Base-by-base conservation (phyloP, 2,329 filamentous ascomycete species). In the Fusarium armeniacum region DNA sequence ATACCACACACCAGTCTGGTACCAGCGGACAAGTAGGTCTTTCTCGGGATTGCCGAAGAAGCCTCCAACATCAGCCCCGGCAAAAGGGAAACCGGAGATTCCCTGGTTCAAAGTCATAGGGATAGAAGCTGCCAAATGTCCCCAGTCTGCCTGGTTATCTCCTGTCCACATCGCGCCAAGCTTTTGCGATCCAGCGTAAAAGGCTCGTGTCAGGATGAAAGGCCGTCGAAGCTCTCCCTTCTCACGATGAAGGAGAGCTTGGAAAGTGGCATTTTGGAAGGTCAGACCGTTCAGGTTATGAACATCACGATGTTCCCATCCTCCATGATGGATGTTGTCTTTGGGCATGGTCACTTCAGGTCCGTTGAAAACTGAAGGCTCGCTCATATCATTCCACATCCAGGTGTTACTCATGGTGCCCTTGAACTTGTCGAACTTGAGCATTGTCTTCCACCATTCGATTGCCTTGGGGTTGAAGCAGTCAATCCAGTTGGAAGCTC, bases 301-400 rank as follows among this genome's bases (percentile, higher is more conserved):
- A 7, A 99, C 83, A 77, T 99, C 96, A 68, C 96, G 92, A 78
- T 99, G 96, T 80, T 99, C 96, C 96, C 96, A 99, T 76, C 91
- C 89, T 54, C 89, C 94, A 76, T 92, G 83, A 78, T 99, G 96
- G 32, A 99, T 81, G 78, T 99, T 99, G 83, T 99, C 96, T 81
- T 98, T 98, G 66, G 96, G 96, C 94, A 98, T 98, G 7, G 95
- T 98, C 5, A 94, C 97, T 80, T 99, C 96, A 0, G 96, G 96
- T 0, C 96, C 96, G 78, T 98, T 98, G 84, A 99, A 99, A 3
- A 99, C 96, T 0, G 96, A 98, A 1, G 96, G 96, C 82, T 99
- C 96, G 78, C 98, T 98, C 96, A 99, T 99, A 79, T 99, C 96
- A 79, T 99, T 99, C 96, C 96, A 99, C 75, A 99, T 89, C 80